phyloP scores from a whole-genome alignment of 2,329 filamentous ascomycete genomes.

The Mycosphaerella sp. region DNA sequence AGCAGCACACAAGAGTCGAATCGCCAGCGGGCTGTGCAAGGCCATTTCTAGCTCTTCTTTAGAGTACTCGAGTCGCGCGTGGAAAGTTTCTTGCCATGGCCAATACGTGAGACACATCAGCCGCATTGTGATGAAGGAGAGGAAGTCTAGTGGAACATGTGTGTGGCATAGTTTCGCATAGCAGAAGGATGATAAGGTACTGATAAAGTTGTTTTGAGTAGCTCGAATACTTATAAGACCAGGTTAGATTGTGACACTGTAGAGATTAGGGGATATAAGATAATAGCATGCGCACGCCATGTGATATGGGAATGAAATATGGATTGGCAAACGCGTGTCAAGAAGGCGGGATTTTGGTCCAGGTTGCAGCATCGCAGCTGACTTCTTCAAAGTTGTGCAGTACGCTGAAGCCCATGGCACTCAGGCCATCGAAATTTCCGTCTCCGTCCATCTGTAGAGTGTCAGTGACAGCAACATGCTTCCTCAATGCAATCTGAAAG shows the following conservation, averaged over 20 bases:
- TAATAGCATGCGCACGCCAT: background rate
- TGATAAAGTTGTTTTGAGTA: background rate
- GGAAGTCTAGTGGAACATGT: background rate
- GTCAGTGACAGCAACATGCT: conserved; percentile 24
- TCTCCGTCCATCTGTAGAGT: conserved; percentile 58
- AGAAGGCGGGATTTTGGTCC: conserved; percentile 39
- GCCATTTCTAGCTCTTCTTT: too few relatives aligned
- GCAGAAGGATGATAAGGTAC: too few relatives aligned
- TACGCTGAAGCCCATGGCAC: conserved; percentile 73
- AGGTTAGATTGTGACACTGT: background rate
- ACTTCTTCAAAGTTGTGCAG: conserved; percentile 78
- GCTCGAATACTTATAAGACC: background rate
- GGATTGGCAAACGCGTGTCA: background rate
- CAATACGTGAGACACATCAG: too few relatives aligned
- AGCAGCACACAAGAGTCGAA: too few relatives aligned
- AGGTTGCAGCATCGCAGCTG: conserved; percentile 59
- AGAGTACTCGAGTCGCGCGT: too few relatives aligned
- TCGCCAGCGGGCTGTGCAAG: too few relatives aligned
- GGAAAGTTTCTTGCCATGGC: too few relatives aligned
- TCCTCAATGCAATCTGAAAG: background rate
- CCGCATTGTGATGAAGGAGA: too few relatives aligned
- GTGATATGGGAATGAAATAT: background rate
- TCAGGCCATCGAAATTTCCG: conserved; percentile 65
- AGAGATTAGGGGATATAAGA: background rate
- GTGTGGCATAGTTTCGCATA: too few relatives aligned